These are phyloP conservation scores for Vinca minor DNA, from an alignment of 257 asterid species.

Conservation along the genomic window DNA sequence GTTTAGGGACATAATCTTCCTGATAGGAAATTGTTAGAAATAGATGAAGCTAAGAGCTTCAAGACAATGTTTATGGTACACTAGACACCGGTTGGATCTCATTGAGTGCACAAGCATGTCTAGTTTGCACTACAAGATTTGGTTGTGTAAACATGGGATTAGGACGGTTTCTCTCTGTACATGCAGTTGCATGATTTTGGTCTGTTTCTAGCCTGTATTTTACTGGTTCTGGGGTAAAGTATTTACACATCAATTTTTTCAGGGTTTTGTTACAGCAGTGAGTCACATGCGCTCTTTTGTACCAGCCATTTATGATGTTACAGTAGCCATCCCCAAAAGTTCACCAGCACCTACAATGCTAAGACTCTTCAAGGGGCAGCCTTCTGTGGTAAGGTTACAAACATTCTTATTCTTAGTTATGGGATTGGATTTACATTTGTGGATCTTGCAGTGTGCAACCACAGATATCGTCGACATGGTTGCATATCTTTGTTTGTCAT, in stretches of 20 bases:
- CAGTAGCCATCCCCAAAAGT: constrained; percentile 75
- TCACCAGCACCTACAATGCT: constrained; percentile 91
- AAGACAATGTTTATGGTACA: too few species aligned
- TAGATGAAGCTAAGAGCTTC: too few species aligned
- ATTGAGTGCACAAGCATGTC: constrained; percentile 4
- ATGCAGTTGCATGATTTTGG: not conserved
- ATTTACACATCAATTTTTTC: constrained; percentile 22
- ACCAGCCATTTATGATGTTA: constrained; percentile 86
- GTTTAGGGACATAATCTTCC: too few species aligned
- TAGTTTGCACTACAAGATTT: not conserved
- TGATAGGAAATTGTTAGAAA: too few species aligned
- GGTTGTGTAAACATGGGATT: not conserved
- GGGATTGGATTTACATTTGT: not conserved
- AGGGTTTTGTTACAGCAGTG: constrained; percentile 95
- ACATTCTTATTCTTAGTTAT: constrained; percentile 2
- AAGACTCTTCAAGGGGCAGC: constrained; percentile 75
- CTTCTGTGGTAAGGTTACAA: constrained; percentile 65
- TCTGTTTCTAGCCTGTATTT: not conserved
- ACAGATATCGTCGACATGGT: not conserved
- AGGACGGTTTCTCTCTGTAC: not conserved
- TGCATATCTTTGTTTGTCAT: not conserved
- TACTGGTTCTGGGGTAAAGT: not conserved
- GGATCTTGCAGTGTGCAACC: not conserved
- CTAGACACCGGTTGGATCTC: not conserved
- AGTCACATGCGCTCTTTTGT: constrained; percentile 82